Evolutionary conservation across 1,139 yeast species (phyloP).

Genomic region (Geotrichum europaeum): DNA sequence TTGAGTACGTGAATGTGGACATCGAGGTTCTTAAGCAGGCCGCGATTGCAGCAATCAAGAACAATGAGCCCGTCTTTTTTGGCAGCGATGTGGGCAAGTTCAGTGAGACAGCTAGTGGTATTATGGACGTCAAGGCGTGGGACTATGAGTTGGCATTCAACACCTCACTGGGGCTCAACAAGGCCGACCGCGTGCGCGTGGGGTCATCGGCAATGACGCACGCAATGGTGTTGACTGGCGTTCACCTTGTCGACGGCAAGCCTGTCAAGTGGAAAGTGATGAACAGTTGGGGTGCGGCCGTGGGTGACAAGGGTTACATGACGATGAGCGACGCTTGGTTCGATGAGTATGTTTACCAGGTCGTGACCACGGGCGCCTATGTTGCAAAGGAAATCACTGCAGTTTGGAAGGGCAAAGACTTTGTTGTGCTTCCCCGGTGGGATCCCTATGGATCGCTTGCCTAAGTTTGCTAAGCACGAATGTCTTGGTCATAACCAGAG

Average conservation of each 20-base stretch:
- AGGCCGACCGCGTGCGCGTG: slow-evolving; percentile 49
- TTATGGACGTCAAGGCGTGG: slow-evolving; percentile 51
- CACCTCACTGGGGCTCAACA: slow-evolving; percentile 43
- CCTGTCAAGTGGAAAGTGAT: slow-evolving; percentile 67
- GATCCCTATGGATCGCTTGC: slow-evolving; percentile 69
- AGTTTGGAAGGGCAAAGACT: slow-evolving; percentile 48
- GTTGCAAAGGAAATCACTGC: slow-evolving; percentile 43
- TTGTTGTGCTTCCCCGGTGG: slow-evolving; percentile 51
- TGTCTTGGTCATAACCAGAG: neutral
- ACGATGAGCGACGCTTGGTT: slow-evolving; percentile 65
- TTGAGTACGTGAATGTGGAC: slow-evolving; percentile 56
- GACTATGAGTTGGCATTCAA: slow-evolving; percentile 54
- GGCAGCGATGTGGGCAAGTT: slow-evolving; percentile 67
- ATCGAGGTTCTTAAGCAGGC: slow-evolving; percentile 45
- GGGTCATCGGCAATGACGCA: slow-evolving; percentile 63
- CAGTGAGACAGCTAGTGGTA: slow-evolving; percentile 43
- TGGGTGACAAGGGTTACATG: slow-evolving; percentile 56
- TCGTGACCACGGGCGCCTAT: slow-evolving; percentile 50
- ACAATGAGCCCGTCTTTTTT: slow-evolving; percentile 60
- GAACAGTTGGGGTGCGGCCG: slow-evolving; percentile 62
- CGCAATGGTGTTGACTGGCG: slow-evolving; percentile 65
- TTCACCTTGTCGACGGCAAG: slow-evolving; percentile 44
- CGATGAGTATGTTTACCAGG: slow-evolving; percentile 58
- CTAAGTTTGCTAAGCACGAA: slow-evolving; percentile 11
- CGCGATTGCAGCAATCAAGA: slow-evolving; percentile 53